Base-by-base conservation (phyloP, 2,329 filamentous ascomycete genomes). In the Pseudogymnoascus sp. region DNA sequence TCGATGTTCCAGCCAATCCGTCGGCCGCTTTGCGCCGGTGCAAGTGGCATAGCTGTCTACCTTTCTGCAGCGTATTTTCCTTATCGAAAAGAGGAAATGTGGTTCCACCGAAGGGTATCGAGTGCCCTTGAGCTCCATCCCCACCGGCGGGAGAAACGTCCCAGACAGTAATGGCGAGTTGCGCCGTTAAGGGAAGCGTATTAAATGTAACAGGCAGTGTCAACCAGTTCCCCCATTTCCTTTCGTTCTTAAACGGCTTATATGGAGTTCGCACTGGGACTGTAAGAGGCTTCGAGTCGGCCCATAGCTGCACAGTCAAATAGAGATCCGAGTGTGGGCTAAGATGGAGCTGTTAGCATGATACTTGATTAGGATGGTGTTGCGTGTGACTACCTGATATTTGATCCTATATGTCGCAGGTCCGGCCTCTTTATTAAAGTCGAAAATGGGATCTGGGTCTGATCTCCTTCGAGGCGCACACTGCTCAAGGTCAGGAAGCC, bases 181-280 rank as follows among this genome's bases (percentile, higher is more conserved):
- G 89, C 2, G 93, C 87, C 70, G 91, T 90, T 46, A 88, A 79
- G 0, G 95, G 93, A 1, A 96, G 83, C 64, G 89, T 88, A 66
- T 90, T 88, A 75, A 97, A 95, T 4, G 87, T 84, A 65, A 98
- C 86, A 0, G 95, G 93, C 40, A 99, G 79, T 33, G 89, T 86
- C 28, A 99, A 84, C 95, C 96, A 99, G 78, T 98, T 93, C 73
- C 96, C 96, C 95, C 95, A 97, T 72, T 80, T 84, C 77, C 87
- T 78, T 71, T 89, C 86, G 37, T 83, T 84, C 73, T 92, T 91
- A 74, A 99, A 98, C 6, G 91, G 79, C 72, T 92, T 96, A 78
- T 98, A 98, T 24, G 91, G 84, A 2, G 95, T 99, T 75, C 98
- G 93, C 10, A 96, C 84, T 0, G 92, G 90, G 1, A 98, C 90